These are phyloP conservation scores for Huiozyma sinensis DNA, from an alignment of 805 yeast species.

Conservation along the genomic window DNA sequence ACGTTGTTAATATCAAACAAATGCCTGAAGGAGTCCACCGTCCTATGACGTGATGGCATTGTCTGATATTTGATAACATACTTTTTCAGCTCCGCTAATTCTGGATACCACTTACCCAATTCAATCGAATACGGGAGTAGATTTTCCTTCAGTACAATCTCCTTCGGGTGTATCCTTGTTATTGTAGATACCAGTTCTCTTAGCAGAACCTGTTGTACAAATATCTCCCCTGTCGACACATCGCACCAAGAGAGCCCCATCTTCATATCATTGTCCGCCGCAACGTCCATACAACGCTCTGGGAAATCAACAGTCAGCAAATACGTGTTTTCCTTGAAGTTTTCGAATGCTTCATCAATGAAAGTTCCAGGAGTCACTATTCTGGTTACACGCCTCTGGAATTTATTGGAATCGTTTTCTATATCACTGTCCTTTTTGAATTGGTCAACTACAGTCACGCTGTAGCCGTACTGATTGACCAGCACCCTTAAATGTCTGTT, in stretches of 20 bases:
- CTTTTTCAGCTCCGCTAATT: slow-evolving; percentile 45
- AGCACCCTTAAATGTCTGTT: slow-evolving; percentile 64
- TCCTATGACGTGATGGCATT: slow-evolving; percentile 32
- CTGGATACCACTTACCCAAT: slow-evolving; percentile 45
- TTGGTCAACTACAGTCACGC: slow-evolving; percentile 82
- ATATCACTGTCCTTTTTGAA: slow-evolving; percentile 21
- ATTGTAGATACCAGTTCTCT: slow-evolving; percentile 59
- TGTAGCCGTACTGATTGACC: slow-evolving; percentile 56
- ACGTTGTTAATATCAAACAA: slow-evolving; percentile 27
- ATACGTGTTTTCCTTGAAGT: slow-evolving; percentile 60
- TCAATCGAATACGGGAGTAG: slow-evolving; percentile 32
- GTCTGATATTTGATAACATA: slow-evolving; percentile 47
- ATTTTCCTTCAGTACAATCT: slow-evolving; percentile 49
- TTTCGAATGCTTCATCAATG: slow-evolving; percentile 74
- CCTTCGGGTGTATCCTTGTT: slow-evolving; percentile 71
- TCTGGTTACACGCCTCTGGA: slow-evolving; percentile 63
- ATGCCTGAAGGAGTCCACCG: slow-evolving; percentile 28
- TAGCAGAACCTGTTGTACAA: slow-evolving; percentile 52
- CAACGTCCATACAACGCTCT: slow-evolving; percentile 30
- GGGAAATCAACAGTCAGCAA: slow-evolving; percentile 58
- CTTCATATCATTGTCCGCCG: slow-evolving; percentile 29
- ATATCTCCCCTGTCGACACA: slow-evolving; percentile 70
- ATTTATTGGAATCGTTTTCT: slow-evolving; percentile 29
- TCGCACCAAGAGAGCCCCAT: slow-evolving; percentile 87
- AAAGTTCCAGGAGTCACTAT: slow-evolving; percentile 89